phyloP scores from a whole-genome alignment of 2,329 filamentous ascomycete genomes.

The Venturia oleaginea region DNA sequence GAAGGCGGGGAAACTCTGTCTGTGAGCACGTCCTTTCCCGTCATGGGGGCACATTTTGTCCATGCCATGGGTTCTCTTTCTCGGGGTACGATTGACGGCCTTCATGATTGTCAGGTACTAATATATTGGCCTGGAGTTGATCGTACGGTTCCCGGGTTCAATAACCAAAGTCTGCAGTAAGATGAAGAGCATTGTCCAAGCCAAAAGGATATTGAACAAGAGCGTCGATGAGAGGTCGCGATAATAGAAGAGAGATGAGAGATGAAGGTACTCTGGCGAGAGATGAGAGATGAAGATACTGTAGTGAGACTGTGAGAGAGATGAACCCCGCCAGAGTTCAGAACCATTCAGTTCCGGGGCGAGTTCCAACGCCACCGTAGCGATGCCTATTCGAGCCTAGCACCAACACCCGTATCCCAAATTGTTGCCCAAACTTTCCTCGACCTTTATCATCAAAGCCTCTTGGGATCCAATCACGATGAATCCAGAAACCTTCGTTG shows the following conservation, averaged over 20 bases:
- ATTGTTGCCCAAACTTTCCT: background rate
- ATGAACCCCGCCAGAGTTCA: too few relatives aligned
- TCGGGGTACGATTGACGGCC: background rate
- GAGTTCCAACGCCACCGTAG: too few relatives aligned
- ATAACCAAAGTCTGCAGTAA: background rate
- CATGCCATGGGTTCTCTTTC: background rate
- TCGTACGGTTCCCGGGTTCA: background rate
- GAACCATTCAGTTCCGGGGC: too few relatives aligned
- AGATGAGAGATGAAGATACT: too few relatives aligned
- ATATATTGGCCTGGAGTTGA: background rate
- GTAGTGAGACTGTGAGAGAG: too few relatives aligned
- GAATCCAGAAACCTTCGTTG: constrained; percentile 14
- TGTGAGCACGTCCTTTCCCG: background rate
- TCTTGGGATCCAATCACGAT: background rate
- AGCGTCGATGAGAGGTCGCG: too few relatives aligned
- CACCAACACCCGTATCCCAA: background rate
- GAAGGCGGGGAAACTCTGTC: background rate
- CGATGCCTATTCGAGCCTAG: background rate
- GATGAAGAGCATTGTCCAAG: background rate
- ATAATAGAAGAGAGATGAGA: too few relatives aligned
- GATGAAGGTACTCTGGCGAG: too few relatives aligned
- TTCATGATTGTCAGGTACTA: background rate
- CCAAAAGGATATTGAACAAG: too few relatives aligned
- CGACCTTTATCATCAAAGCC: background rate
- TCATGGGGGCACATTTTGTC: background rate